Evolutionary conservation across 2,329 filamentous ascomycete genomes (phyloP).

Genomic region (Phyllosticta citrichinensis): DNA sequence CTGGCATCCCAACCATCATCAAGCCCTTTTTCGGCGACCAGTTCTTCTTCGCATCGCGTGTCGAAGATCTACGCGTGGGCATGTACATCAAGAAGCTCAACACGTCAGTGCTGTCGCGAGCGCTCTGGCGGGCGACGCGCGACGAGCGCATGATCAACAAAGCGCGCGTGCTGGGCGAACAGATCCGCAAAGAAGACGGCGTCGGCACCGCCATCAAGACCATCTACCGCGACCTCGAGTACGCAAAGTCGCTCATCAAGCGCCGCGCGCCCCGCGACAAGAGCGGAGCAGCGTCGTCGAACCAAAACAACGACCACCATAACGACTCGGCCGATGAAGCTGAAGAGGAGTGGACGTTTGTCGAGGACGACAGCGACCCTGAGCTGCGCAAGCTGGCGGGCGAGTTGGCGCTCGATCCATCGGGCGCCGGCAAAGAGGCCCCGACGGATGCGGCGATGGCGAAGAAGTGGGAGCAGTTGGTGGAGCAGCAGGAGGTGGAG

Average conservation of each 20-base stretch:
- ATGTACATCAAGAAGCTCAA: conserved; percentile 84
- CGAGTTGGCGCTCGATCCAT: neutral
- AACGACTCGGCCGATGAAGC: conserved; percentile 44
- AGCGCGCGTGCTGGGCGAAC: conserved; percentile 69
- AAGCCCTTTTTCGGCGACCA: conserved; percentile 97
- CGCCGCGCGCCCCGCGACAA: neutral
- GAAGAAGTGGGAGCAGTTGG: neutral
- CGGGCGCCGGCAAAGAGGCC: neutral
- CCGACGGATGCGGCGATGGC: neutral
- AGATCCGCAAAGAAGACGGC: conserved; percentile 84
- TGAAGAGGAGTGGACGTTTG: conserved; percentile 85
- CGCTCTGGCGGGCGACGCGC: conserved; percentile 84
- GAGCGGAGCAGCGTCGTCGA: neutral
- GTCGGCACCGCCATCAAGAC: conserved; percentile 84
- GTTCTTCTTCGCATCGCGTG: conserved; percentile 83
- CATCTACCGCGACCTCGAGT: conserved; percentile 91
- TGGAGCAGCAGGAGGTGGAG: neutral
- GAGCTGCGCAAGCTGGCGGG: conserved; percentile 12
- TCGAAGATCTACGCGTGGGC: conserved; percentile 89
- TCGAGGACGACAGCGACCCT: conserved; percentile 52
- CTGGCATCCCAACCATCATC: conserved; percentile 87
- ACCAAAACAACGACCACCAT: neutral
- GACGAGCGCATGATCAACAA: conserved; percentile 86
- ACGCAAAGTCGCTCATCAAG: conserved; percentile 75
- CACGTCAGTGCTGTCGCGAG: conserved; percentile 71